Evolutionary conservation across 2,329 filamentous ascomycete species (phyloP), one percentile per base, ranked within the genome.

Genomic region (Penicillium sclerotiorum): DNA sequence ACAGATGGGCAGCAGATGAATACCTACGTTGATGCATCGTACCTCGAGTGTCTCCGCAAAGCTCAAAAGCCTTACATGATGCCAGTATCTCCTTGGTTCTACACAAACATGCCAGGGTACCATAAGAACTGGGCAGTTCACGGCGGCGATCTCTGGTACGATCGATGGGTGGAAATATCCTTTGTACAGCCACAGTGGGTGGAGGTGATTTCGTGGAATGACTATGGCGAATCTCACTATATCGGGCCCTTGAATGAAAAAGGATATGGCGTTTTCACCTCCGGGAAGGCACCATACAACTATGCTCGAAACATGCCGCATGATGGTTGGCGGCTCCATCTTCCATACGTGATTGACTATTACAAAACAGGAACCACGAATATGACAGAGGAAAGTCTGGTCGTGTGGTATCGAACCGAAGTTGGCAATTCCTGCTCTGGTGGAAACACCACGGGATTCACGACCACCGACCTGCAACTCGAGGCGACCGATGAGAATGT

Each of bases 101-200:
- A 68, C 64, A 84, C 83, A 41, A 80, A 83, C 50, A 69, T 85
- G 3, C 77, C 80, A 0, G 70, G 72, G 6, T 85, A 76, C 58
- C 65, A 70, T 35, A 86, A 86, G 68, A 83, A 84, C 61, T 87
- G 83, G 82, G 70, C 85, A 5, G 87, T 80, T 74, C 75, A 76
- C 18, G 80, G 81, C n/a, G 83, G 86, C 56, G 72, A 78, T 47
- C 66, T 86, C 11, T 87, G 84, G 82, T 77, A 75, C 53, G 72
- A 81, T 46, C 78, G 83, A 8, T 86, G 83, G 83, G 67, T 74
- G 44, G 74, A 83, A 51, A 74, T 79, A 9, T 12, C 33, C 12
- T 49, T 36, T 2, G 20, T 51, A 15, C 33, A 48, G 15, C 38
- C 47, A 8, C 35, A 40, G 2, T 38, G 43, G 28, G 20, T 50